A percentile compares a stretch with the other conserved stretches of the same genome.
phyloP scores from a whole-genome alignment of 2,329 filamentous ascomycete species.

The Aspergillus sp. region DNA sequence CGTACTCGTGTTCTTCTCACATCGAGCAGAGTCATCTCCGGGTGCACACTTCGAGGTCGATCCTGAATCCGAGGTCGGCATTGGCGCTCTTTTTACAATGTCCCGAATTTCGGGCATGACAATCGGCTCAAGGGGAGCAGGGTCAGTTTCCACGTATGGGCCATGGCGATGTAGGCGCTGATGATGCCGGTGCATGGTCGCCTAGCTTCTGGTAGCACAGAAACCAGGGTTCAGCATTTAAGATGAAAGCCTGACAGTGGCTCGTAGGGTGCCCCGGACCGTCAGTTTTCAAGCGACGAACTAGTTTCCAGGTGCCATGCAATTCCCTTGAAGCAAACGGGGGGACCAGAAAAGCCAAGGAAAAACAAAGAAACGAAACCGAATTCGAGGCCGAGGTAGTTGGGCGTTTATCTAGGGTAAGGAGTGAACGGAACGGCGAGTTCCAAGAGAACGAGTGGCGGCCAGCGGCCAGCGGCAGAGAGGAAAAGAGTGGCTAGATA shows the following conservation, averaged over 20 bases:
- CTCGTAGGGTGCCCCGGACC: background rate
- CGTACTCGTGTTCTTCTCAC: constrained; percentile 61
- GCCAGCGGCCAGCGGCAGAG: constrained; percentile 25
- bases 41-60: constrained; percentile 18
- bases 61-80: constrained; percentile 17
- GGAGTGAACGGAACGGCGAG: constrained; percentile 26
- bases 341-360: background rate
- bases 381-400: constrained; percentile 4
- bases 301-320: background rate
- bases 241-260: background rate
- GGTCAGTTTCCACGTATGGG: constrained; percentile 23
- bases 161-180: constrained; percentile 26
- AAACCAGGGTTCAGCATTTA: background rate
- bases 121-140: constrained; percentile 23
- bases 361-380: background rate
- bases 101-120: constrained; percentile 25
- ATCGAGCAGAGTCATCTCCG: constrained; percentile 35
- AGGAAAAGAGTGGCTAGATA: constrained; percentile 15
- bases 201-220: constrained; percentile 1
- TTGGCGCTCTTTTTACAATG: constrained; percentile 29
- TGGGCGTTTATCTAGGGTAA: constrained; percentile 15
- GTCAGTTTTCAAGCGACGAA: background rate
- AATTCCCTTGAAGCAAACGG: background rate
- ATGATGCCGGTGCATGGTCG: constrained; percentile 22
- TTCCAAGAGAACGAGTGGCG: constrained; percentile 25